phyloP scores from a whole-genome alignment of 1,284 basidiomycete genomes.

The Takashimella koratensis region DNA sequence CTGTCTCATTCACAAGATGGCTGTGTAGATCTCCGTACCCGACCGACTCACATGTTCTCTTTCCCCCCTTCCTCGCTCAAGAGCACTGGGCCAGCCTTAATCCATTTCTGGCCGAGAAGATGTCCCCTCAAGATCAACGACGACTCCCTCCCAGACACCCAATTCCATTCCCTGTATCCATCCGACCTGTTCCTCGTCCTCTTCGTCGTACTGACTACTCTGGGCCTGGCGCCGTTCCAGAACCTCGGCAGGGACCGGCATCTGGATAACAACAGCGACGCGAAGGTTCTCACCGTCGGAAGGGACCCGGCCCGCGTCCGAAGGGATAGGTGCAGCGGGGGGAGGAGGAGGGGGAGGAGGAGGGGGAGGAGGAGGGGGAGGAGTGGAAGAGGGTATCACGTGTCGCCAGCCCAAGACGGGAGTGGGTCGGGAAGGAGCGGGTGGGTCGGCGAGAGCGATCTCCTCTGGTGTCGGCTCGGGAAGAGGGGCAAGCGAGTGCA shows the following conservation, averaged over 20 bases:
- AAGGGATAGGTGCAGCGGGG: neutral
- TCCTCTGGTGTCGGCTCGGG: neutral
- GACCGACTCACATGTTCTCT: too few relatives aligned
- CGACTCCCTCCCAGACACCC: conserved; percentile 32
- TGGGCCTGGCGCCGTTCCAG: neutral
- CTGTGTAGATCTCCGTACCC: too few relatives aligned
- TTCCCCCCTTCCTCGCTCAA: too few relatives aligned
- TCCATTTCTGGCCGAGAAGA: neutral
- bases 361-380: neutral
- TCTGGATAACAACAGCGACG: conserved; percentile 29
- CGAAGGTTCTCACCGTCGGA: conserved; percentile 20
- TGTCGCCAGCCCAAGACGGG: neutral
- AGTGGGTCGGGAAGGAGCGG: neutral
- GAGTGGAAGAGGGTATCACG: neutral
- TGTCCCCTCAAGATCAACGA: conserved; percentile 1
- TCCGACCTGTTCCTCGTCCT: conserved; percentile 18
- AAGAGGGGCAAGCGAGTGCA: neutral
- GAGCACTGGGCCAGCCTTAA: too few relatives aligned
- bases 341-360: neutral
- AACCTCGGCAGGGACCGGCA: conserved; percentile 17
- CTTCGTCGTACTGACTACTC: conserved; percentile 10
- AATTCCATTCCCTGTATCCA: conserved; percentile 37
- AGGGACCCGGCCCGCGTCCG: neutral
- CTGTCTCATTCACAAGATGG: too few relatives aligned
- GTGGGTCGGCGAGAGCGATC: neutral